A percentile compares a stretch with the other conserved stretches of the same genome.
Conservation (phyloP, 2,329 filamentous ascomycete genomes). For the Parascedosporium putredinis region DNA sequence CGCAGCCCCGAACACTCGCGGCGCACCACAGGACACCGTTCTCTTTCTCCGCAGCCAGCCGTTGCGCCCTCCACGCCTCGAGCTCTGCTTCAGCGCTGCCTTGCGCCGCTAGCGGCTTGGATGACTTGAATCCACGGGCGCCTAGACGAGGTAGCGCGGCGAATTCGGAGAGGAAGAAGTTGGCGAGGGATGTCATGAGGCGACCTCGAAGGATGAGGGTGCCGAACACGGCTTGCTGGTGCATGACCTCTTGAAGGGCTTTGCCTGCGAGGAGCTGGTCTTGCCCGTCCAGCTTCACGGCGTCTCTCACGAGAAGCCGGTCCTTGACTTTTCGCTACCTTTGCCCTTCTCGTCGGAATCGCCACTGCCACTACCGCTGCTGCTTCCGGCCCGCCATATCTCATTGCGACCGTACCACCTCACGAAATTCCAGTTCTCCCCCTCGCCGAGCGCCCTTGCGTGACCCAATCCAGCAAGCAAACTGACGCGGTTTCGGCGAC, state of each 20-base stretch:
- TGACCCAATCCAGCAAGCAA: conserved; percentile 90
- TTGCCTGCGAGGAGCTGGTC: conserved; percentile 27
- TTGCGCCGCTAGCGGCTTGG: conserved; percentile 36
- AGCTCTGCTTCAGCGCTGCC: conserved; percentile 20
- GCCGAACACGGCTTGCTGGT: conserved; percentile 66
- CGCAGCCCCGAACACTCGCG: conserved; percentile 68
- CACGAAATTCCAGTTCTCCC: conserved; percentile 83
- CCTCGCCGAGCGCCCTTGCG: conserved; percentile 70
- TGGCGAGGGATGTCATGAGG: conserved; percentile 52
- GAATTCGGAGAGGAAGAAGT: conserved; percentile 75
- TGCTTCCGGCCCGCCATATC: conserved; percentile 53
- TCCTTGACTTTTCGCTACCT: conserved; percentile 26
- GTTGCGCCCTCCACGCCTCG: conserved; percentile 38
- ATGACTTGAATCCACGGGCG: conserved; percentile 61
- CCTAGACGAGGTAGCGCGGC: conserved; percentile 70
- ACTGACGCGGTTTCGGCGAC: conserved; percentile 49
- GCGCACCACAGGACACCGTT: conserved; percentile 70
- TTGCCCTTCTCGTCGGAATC: too few species aligned
- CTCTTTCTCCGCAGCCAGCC: conserved; percentile 47
- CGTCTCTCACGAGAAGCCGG: conserved; percentile 73
- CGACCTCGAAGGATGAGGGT: conserved; percentile 75
- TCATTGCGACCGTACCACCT: conserved; percentile 81
- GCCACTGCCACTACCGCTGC: too few species aligned
- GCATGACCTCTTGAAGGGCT: conserved; percentile 53
- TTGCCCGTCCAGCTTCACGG: conserved; percentile 60